Conservation (phyloP, 768 basidiomycete species). For the Hysterangium stoloniferum region DNA sequence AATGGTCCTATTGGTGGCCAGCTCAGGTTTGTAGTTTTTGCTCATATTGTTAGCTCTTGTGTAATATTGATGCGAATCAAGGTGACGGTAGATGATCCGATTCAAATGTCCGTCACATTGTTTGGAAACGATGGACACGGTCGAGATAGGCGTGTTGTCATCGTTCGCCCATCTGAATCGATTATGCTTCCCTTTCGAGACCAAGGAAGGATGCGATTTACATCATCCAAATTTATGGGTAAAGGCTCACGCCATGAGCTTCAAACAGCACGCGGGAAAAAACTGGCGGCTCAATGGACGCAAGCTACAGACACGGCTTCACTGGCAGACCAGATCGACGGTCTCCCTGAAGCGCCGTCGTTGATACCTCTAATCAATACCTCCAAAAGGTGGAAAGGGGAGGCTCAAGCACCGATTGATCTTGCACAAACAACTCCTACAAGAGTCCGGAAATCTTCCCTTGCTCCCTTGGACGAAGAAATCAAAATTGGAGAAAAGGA, state of each 20-base stretch:
- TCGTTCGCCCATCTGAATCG: slow-evolving; percentile 27
- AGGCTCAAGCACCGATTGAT: background rate
- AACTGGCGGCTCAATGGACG: slow-evolving; percentile 40
- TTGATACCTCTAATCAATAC: slow-evolving; percentile 10
- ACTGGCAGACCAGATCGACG: slow-evolving; percentile 37
- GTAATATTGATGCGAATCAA: slow-evolving; percentile 21
- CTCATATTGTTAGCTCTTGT: slow-evolving; percentile 2
- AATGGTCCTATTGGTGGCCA: slow-evolving; percentile 57
- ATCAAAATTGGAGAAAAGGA: slow-evolving; percentile 27
- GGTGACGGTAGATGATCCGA: slow-evolving; percentile 20
- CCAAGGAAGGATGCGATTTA: slow-evolving; percentile 17
- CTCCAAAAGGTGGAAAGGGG: background rate
- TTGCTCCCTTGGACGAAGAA: slow-evolving; percentile 1
- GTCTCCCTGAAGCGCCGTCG: slow-evolving; percentile 32
- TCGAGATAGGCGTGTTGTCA: slow-evolving; percentile 25
- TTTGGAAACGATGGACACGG: slow-evolving; percentile 11
- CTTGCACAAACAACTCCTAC: background rate
- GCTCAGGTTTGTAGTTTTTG: slow-evolving; percentile 39
- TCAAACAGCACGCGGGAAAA: slow-evolving; percentile 36
- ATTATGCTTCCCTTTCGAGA: slow-evolving; percentile 32
- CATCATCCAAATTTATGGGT: background rate
- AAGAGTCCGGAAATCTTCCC: slow-evolving; percentile 4
- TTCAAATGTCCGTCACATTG: slow-evolving; percentile 25
- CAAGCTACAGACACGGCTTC: slow-evolving; percentile 40
- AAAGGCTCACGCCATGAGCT: background rate